Conservation (phyloP, 2,329 filamentous ascomycete genomes). For the Fusarium xylarioides region DNA sequence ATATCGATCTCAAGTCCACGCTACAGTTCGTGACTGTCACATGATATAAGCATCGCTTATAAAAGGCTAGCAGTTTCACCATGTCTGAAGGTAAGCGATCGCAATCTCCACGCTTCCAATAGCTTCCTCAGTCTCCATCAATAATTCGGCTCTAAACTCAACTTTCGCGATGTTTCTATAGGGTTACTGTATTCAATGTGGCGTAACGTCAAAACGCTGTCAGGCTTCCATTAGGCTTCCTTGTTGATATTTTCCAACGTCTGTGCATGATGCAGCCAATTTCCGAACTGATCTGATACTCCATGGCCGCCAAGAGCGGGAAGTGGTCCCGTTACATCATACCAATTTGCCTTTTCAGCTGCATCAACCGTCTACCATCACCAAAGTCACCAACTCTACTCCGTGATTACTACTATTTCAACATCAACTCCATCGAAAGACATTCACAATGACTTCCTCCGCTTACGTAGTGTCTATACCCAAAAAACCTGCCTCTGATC, state of each 20-base stretch:
- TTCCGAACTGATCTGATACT: not conserved
- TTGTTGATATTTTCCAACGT: not conserved
- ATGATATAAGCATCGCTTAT: not conserved
- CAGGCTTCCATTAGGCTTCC: not conserved
- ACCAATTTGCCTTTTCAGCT: not conserved
- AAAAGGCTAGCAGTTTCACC: not conserved
- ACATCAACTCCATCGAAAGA: not conserved
- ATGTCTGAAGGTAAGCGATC: not conserved
- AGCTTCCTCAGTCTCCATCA: not conserved
- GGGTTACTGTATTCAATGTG: not conserved
- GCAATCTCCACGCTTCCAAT: not conserved
- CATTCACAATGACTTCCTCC: not conserved
- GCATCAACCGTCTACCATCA: not conserved
- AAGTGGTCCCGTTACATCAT: not conserved
- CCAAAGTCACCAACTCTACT: not conserved
- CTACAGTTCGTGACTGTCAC: not conserved
- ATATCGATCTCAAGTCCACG: not conserved
- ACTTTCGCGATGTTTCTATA: not conserved
- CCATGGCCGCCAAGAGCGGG: not conserved
- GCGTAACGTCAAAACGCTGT: not conserved
- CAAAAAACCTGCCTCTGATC: not conserved
- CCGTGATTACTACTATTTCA: not conserved
- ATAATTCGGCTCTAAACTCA: fast-evolving
- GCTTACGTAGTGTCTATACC: not conserved
- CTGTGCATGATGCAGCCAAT: constrained; percentile 6